Conservation (phyloP, 108 stramenopile genomes). For the Aureococcus anophagefferens region DNA sequence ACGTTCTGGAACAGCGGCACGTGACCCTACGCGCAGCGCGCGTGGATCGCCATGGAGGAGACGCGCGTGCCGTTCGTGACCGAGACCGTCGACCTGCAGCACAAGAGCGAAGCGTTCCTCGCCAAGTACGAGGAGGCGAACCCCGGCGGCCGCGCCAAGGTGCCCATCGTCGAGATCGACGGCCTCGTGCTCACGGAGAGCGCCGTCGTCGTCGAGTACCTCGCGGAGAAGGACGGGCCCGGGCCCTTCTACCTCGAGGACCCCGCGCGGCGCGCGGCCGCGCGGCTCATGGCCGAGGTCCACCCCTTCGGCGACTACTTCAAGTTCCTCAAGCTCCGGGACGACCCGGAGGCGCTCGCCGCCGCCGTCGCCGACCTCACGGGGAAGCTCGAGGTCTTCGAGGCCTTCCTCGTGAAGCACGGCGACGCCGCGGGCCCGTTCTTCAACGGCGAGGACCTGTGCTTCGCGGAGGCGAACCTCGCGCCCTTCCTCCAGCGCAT, state of each 20-base stretch:
- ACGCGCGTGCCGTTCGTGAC: neutral
- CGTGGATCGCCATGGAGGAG: neutral
- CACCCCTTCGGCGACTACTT: no score
- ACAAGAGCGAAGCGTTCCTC: constrained; percentile 2
- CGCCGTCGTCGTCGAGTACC: neutral
- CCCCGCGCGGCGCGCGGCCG: neutral
- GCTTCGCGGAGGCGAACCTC: neutral
- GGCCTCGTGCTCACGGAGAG: neutral
- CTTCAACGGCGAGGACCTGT: neutral
- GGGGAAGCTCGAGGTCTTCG: neutral
- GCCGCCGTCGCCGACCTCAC: no score
- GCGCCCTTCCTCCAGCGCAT: constrained; percentile 2
- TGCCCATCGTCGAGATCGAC: constrained; percentile 4
- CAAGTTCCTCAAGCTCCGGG: neutral
- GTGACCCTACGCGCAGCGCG: constrained; percentile 9
- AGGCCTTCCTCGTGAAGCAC: neutral
- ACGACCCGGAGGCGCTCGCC: neutral
- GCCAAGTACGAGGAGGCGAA: neutral
- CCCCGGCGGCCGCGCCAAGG: constrained; percentile 3
- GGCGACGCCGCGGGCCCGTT: neutral
- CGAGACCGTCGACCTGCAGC: constrained; percentile 1
- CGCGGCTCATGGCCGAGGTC: constrained; percentile 1
- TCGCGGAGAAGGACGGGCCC: neutral
- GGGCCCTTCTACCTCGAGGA: neutral
- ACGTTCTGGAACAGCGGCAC: constrained; percentile 1